Evolutionary conservation across 257 asterid genomes (phyloP).

Genomic region (Perilla frutescens): DNA sequence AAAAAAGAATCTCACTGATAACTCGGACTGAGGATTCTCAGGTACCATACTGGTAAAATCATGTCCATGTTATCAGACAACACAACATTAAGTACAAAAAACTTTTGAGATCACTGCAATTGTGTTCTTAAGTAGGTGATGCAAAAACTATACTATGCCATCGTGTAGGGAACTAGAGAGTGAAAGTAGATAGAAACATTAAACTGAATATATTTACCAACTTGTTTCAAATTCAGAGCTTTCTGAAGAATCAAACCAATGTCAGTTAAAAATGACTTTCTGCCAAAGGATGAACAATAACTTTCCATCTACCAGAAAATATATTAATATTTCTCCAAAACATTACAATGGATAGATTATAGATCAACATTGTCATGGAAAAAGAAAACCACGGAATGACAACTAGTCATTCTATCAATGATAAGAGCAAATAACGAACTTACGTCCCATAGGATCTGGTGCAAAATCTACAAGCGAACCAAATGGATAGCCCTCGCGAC

Average conservation of each 20-base stretch:
- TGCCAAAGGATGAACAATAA: conserved; percentile 7
- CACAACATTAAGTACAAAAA: not conserved
- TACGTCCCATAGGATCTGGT: conserved; percentile 87
- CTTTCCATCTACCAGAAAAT: not conserved
- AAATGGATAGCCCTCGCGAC: conserved; percentile 96
- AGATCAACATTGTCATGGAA: conserved; percentile 17
- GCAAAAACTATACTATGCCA: not conserved
- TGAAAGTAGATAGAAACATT: conserved; percentile 8
- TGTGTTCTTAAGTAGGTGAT: not conserved
- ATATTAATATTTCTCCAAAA: conserved; percentile 6
- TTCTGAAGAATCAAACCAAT: no score
- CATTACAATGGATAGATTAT: conserved; percentile 22
- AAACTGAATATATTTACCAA: not conserved
- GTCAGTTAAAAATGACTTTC: not conserved
- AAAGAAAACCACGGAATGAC: not conserved
- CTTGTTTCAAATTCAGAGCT: not conserved
- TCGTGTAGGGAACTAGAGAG: conserved; percentile 5
- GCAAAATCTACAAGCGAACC: conserved; percentile 98
- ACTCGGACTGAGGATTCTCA: not conserved
- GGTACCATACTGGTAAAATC: not conserved
- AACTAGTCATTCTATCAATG: conserved; percentile 5
- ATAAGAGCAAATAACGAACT: conserved; percentile 34
- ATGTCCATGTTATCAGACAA: not conserved
- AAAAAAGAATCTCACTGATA: conserved; percentile 16
- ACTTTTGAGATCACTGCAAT: not conserved